Base-by-base conservation (phyloP, 495 filamentous ascomycete genomes). In the Rhypophila decipiens region DNA sequence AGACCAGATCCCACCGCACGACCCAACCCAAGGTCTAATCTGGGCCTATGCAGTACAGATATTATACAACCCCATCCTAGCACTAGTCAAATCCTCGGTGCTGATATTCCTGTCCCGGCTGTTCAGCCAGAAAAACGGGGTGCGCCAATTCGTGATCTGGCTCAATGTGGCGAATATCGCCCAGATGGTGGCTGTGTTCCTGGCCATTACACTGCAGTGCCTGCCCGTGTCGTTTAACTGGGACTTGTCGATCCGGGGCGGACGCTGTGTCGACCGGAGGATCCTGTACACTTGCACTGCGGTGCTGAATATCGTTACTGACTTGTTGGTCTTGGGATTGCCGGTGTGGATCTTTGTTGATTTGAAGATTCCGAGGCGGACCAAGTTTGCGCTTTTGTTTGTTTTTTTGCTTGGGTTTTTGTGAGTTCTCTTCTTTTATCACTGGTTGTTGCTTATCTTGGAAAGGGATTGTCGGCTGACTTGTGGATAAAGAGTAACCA, bases 31-130 rank as follows among this genome's bases (percentile, higher is more conserved):
- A 20, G 68, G 57, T 7, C 52, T 68, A 36, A 65, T 69, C 35
- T 73, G 70, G 70, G 53, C 76, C 48, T 78, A 76, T 21, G 73
- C 73, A 2, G 73, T 78, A 17, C 79, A 84, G 52, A 68, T 83
- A 24, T 56, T 84, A 19, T 85, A 85, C 56, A 83, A 84, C 50
- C 80, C 80, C 0, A 74, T 81, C 46, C 61, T 86, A 29, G 72
- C 80, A 9, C 59, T 80, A 7, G 75, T 80, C 50, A 84, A 84
- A 58, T 58, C 74, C 0, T 77, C 74, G 0, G 68, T 83, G 62
- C 60, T 85, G 60, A 62, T 82, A 66, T 71, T 82, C 69, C 55
- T 85, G 60, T 58, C 77, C 56, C 60, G 70, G 19, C 51, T 75
- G 47, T 66, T 63, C 33, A 73, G 68, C 22, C 71, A 69, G 55